phyloP scores from a whole-genome alignment of 2,329 filamentous ascomycete genomes.

The Akanthomyces muscarius region DNA sequence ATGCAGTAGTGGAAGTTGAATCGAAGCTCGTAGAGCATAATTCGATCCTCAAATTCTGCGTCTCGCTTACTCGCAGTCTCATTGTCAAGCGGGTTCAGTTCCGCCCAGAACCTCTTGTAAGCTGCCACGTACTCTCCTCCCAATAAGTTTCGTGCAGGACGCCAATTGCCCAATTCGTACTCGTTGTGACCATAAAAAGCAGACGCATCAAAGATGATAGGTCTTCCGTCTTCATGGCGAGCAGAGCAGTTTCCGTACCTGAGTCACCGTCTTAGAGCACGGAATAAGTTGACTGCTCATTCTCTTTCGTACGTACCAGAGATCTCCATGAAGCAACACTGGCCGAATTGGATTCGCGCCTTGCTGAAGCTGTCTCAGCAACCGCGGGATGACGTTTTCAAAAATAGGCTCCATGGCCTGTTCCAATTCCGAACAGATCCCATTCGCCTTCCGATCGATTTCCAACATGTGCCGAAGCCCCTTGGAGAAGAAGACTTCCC shows the following conservation, averaged over 20 bases:
- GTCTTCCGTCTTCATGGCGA: constrained; percentile 23
- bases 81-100: constrained; percentile 17
- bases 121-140: no score
- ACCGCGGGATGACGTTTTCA: no score
- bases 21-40: constrained; percentile 6
- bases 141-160: constrained; percentile 25
- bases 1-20: constrained; percentile 10
- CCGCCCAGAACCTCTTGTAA: no score
- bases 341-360: no score
- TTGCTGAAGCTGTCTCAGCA: no score
- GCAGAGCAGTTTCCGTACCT: constrained; percentile 29
- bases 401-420: no score
- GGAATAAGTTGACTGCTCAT: background rate
- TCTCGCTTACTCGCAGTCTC: no score
- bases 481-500: no score
- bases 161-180: constrained; percentile 32
- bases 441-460: no score
- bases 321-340: constrained; percentile 35
- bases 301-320: constrained; percentile 27
- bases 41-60: constrained; percentile 33
- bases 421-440: no score
- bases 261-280: no score
- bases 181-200: constrained; percentile 39
- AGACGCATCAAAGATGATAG: constrained; percentile 34
- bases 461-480: no score